Base-by-base conservation (phyloP, 169 alveolate species). In the Plasmodium malariae region DNA sequence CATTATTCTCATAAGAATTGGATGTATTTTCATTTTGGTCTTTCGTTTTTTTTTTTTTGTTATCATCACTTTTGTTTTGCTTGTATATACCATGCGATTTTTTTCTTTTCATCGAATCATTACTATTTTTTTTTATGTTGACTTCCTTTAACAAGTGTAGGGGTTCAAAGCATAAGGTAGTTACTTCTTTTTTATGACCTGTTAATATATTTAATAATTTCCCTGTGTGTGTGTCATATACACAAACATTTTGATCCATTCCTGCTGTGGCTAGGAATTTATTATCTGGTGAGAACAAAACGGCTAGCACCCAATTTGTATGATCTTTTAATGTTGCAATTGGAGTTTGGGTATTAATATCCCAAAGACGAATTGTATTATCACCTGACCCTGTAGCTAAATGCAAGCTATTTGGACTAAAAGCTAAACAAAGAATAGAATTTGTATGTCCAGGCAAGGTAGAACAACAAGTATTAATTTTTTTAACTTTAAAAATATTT, bases 361-460 rank as follows among this genome's bases (percentile, higher is more conserved):
- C 99, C 99, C 99, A 98, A 55, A 97, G 90, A 57, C 98, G 93
- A 32, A 98, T 96, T 9, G 98, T 95, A 12, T 97, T 93, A 89
- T 98, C 99, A 37, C 99, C 99, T 24, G 99, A 96, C 1, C 99
- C 99, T 0, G 98, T 95, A 11, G 99, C 99, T 30, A 98, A 85
- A 21, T 93, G 86, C 45, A 94, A 93, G 30, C 99, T 96, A 74
- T 97, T 98, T 7, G 99, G 98, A 54, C 99, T 97, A 88, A 97
- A 97, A 26, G 97, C 95, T 55, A 95, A 88, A 73, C 97, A 94
- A 12, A 97, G 92, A 12, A 97, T 94, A 4, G 99, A 96, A 49
- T 94, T 98, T 26, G 96, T 95, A 88, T 97, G 99, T 3, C 98
- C 99, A 73, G 96, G 96, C 67, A 97, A 92, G 3, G 99, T 95